Evolutionary conservation across 495 filamentous ascomycete species (phyloP), one percentile per base, ranked within the genome.

Genomic region (Penicillium verhagenii): DNA sequence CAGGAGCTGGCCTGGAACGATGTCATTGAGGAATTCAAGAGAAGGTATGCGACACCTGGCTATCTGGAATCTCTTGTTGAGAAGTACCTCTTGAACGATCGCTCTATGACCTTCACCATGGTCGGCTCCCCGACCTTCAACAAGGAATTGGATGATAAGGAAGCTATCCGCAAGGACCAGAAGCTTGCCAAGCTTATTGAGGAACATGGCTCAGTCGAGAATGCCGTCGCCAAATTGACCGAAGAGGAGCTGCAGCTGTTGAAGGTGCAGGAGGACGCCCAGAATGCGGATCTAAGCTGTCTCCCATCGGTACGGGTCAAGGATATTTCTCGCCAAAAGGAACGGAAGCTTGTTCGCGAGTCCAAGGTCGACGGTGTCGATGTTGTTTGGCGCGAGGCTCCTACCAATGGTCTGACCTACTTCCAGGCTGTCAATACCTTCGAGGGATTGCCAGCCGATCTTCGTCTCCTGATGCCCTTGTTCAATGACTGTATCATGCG

Each of bases 401-500:
- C 88, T 28, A 98, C 94, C 1, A 97, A 98, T 64, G 94, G 94
- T 2, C 70, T 98, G 47, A 97, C 95, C 2, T 98, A 98, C 69
- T 96, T 98, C 73, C 86, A 90, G 63, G 93, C 91, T 7, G 79
- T 96, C 66, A 90, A 93, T 59, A 75, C 79, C 1, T 82, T 97
- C 48, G 77, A 88, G 20, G 83, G 86, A 56, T 75, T 98, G 23
- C 94, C 95, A 0, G 86, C 90, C 59, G 90, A 97, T 20, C 80
- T 98, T 24, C 82, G 95, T 31, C 73, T 88, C 54, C 77, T 96
- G 47, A 85, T 97, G 59, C 95, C 94, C 2, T 72, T 98, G 10
- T 98, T 97, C 66, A 91, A 89, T 29, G 91, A 96, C 66, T 86
- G 89, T 9, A 86, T 98, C 35, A 91, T 96, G 87, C 85, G 94